Conservation (phyloP, 225 moss, liverwort and hornwort species). For the Takakia lepidozioides region DNA sequence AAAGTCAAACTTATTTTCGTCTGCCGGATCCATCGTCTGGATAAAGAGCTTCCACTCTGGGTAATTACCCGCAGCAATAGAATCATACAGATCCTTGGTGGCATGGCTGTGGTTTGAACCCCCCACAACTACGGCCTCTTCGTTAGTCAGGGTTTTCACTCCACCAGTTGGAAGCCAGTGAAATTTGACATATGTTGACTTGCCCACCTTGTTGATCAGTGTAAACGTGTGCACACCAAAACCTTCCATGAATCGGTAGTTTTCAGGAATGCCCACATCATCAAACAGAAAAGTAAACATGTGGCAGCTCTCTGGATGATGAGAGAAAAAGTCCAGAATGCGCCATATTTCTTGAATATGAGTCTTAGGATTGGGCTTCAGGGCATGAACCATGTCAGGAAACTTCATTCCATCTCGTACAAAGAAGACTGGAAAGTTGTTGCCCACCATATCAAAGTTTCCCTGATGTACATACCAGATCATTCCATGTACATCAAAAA, state of each 20-base stretch:
- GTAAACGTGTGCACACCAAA: constrained; percentile 53
- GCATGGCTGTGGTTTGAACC: constrained; percentile 55
- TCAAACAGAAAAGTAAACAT: constrained; percentile 57
- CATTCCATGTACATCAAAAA: too few relatives aligned
- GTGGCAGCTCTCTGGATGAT: constrained; percentile 43
- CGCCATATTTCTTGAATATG: constrained; percentile 46
- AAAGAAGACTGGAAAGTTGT: too few relatives aligned
- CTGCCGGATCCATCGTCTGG: constrained; percentile 41
- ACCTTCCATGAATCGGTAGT: constrained; percentile 55
- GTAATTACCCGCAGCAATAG: constrained; percentile 44
- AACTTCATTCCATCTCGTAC: too few relatives aligned
- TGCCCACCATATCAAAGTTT: too few relatives aligned
- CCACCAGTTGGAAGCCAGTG: constrained; percentile 43
- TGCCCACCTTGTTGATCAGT: constrained; percentile 44
- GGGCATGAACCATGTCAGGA: too few relatives aligned
- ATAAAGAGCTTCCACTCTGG: constrained; percentile 41
- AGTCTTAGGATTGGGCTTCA: constrained; percentile 51
- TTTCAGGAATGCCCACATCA: constrained; percentile 42
- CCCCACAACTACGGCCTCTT: constrained; percentile 42
- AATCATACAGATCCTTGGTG: constrained; percentile 42
- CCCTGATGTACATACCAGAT: too few relatives aligned
- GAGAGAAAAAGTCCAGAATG: constrained; percentile 51
- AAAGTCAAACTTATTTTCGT: constrained; percentile 42
- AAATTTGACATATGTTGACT: constrained; percentile 43
- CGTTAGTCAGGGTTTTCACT: constrained; percentile 27